These are phyloP conservation scores for Xylaria flabelliformis DNA, from an alignment of 495 filamentous ascomycete species.

Conservation along the genomic window DNA sequence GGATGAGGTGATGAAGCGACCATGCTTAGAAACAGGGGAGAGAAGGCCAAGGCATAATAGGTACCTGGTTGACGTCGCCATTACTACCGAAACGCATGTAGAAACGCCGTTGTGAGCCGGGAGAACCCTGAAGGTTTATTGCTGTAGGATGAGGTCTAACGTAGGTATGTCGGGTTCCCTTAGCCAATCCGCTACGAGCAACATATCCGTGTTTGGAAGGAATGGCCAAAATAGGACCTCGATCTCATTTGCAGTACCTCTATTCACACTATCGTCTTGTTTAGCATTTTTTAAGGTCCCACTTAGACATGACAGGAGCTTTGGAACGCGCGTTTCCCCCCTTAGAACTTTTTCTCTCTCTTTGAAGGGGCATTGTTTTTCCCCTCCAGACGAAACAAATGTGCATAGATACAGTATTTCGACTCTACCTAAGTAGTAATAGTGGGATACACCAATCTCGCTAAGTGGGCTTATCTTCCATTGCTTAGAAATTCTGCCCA, in stretches of 20 bases:
- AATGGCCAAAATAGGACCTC: not conserved
- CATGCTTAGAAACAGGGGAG: not conserved
- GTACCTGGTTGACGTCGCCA: not conserved
- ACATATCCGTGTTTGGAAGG: slow-evolving; percentile 31
- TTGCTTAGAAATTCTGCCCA: not conserved
- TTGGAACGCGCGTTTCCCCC: slow-evolving; percentile 18
- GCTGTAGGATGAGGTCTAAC: not conserved
- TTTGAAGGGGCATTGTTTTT: not conserved
- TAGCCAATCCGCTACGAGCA: slow-evolving; percentile 35
- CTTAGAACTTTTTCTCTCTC: not conserved
- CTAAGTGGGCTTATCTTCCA: not conserved
- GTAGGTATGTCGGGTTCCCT: not conserved
- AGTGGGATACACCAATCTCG: not conserved
- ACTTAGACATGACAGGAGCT: not conserved
- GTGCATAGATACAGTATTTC: not conserved
- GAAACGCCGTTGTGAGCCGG: not conserved
- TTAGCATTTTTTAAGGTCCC: not conserved
- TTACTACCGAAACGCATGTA: not conserved
- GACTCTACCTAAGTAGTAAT: not conserved
- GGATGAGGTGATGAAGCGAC: slow-evolving; percentile 33
- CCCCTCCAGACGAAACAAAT: not conserved
- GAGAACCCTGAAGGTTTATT: slow-evolving; percentile 4
- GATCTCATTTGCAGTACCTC: not conserved
- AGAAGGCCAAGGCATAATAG: not conserved
- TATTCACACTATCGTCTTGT: not conserved